Percentiles rank a stretch among this genome's conserved stretches.
Evolutionary conservation across 139 green algal species (phyloP).

Genomic region (Picochlorum sp.): DNA sequence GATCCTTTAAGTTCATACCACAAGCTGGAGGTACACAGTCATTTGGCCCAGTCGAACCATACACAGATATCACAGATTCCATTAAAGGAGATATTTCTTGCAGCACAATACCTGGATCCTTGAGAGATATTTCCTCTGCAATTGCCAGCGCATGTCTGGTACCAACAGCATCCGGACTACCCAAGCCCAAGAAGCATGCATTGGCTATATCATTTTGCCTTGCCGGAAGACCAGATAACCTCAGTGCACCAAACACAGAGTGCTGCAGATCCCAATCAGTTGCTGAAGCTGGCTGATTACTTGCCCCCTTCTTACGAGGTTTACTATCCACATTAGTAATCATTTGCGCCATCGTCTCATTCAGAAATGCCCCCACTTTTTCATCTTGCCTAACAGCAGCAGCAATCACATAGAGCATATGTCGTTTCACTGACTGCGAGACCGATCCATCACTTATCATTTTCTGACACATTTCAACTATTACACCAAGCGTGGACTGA

Average conservation of each 20-base stretch:
- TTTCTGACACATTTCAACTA: background rate
- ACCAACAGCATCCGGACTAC: constrained; percentile 43
- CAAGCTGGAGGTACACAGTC: background rate
- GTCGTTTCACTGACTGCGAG: background rate
- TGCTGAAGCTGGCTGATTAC: background rate
- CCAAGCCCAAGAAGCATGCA: constrained; percentile 24
- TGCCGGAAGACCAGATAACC: constrained; percentile 1
- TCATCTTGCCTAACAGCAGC: constrained; percentile 7
- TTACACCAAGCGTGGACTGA: background rate
- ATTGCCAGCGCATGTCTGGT: constrained; percentile 60
- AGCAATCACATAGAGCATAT: constrained; percentile 6
- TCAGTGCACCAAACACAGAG: constrained; percentile 13
- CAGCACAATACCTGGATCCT: constrained; percentile 13
- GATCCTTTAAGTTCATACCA: constrained; percentile 44
- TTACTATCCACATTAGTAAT: constrained; percentile 12
- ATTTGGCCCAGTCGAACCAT: constrained; percentile 10
- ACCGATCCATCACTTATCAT: background rate
- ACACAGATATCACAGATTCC: constrained; percentile 10
- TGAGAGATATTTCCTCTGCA: constrained; percentile 27
- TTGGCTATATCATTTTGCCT: constrained; percentile 1
- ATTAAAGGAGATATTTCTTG: constrained; percentile 12
- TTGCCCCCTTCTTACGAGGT: background rate
- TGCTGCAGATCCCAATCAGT: constrained; percentile 28
- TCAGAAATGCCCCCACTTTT: constrained; percentile 2
- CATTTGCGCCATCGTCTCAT: constrained; percentile 1